Base-by-base conservation (phyloP, 176 grass and related monocot species). In the Bonia amplexicaulis region DNA sequence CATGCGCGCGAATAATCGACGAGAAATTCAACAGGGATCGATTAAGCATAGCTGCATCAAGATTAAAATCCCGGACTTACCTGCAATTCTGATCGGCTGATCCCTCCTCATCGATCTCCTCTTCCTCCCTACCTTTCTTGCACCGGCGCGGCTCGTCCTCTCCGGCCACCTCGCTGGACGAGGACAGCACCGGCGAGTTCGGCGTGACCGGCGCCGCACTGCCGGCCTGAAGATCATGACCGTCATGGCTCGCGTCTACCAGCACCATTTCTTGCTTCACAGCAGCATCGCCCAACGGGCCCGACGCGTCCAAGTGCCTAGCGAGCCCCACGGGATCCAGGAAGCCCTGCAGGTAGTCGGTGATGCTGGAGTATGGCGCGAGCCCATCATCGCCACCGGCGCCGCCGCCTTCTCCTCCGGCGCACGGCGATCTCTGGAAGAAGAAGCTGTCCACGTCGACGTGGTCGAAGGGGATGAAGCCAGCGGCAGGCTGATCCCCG, bases 101-200 rank as follows among this genome's bases (percentile, higher is more conserved):
- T 55, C 57, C 78, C 14, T 83, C 64, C 12, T 51, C 70, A 41
- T 84, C 82, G 1, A 37, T 12, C 10, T 53, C 63, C 61, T 67
- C 79, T 6, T 77, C 67, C 22, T 53, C 61, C 17, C 31, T 70
- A 8, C 71, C 86, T 49, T 52, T 86, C 79, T 84, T 84, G 76
- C 80, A 7, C 64, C 57, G 35, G 31, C 22, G 70, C 0, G 44
- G 7, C 12, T 63, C 64, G 16, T 31, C 81, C 13, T 80, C 77
- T 6, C 62, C 70, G 0, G 54, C 77, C 5, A 23, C 70, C 22
- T 87, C 87, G 9, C 84, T 81, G 25, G 87, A 90, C 2, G 81
- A 85, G 15, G 73, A 86, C 37, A 80, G 58, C 71, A 49, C 79
- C 46, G 90, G 84, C n/a, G 87, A 92, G 77, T 81, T 90, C 5